A percentile compares a stretch with the other conserved stretches of the same genome.
Conservation (phyloP, 208 protist species). For the Balamuthia mandrillaris region DNA sequence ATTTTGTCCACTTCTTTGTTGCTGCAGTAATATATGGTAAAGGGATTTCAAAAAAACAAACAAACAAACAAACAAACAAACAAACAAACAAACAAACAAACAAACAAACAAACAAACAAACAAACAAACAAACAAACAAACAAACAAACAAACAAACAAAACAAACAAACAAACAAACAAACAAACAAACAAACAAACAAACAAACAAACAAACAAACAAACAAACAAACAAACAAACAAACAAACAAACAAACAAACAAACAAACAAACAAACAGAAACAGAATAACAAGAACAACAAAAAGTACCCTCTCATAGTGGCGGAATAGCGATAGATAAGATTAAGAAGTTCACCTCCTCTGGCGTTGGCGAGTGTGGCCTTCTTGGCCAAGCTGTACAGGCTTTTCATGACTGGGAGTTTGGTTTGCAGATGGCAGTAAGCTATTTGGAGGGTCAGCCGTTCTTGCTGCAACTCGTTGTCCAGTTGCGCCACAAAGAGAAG, state of each 20-base stretch:
- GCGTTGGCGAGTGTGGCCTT: neutral
- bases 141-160: too few relatives aligned
- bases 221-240: too few relatives aligned
- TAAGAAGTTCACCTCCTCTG: neutral
- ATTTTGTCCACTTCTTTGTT: neutral
- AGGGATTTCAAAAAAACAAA: too few relatives aligned
- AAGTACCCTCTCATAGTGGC: slow-evolving; percentile 1
- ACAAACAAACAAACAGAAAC: neutral
- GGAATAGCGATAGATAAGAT: slow-evolving; percentile 8
- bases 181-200: too few relatives aligned
- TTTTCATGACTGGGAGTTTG: neutral
- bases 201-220: too few relatives aligned
- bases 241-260: too few relatives aligned
- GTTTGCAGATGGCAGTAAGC: neutral
- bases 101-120: too few relatives aligned
- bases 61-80: too few relatives aligned
- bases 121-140: too few relatives aligned
- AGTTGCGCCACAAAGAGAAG: slow-evolving; percentile 1
- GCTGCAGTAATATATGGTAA: too few relatives aligned
- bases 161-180: too few relatives aligned
- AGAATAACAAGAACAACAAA: neutral
- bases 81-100: too few relatives aligned
- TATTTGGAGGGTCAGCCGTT: slow-evolving; percentile 7
- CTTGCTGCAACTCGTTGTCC: neutral
- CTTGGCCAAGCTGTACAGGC: neutral